Conservation (phyloP, 78 protist genomes). For the Diacronema lutheri region DNA sequence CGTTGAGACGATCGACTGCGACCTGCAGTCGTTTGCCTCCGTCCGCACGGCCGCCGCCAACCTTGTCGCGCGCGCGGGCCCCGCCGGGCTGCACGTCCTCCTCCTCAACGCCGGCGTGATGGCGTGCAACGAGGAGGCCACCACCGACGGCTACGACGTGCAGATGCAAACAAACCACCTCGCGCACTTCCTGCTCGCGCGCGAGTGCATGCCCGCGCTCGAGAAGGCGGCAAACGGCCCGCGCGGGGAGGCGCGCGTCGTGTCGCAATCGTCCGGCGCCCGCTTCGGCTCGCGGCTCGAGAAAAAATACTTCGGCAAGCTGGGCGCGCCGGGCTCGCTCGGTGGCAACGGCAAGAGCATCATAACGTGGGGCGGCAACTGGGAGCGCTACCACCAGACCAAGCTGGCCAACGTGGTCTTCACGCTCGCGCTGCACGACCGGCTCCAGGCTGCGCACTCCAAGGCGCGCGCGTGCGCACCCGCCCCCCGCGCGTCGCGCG, state of each 20-base stretch:
- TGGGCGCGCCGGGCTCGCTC: not conserved
- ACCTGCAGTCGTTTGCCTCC: not conserved
- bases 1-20: not conserved
- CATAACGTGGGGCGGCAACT: not conserved
- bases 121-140: not conserved
- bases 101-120: conserved; percentile 52
- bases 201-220: conserved; percentile 20
- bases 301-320: not conserved
- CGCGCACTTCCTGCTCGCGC: conserved; percentile 50
- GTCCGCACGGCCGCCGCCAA: conserved; percentile 25
- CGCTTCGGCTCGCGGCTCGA: not conserved
- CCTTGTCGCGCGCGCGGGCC: not conserved
- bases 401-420: conserved; percentile 51
- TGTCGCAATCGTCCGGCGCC: conserved; percentile 26
- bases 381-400: conserved; percentile 43
- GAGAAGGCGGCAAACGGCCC: not conserved
- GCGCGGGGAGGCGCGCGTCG: conserved; percentile 48
- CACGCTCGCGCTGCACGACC: conserved; percentile 23
- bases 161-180: conserved; percentile 38
- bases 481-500: too few species aligned
- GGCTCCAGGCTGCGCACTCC: not conserved
- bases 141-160: conserved; percentile 35
- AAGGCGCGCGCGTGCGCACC: too few species aligned
- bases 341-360: not conserved
- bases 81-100: conserved; percentile 22